Conservation (phyloP, 2,329 filamentous ascomycete genomes). For the Xylaria polymorpha region DNA sequence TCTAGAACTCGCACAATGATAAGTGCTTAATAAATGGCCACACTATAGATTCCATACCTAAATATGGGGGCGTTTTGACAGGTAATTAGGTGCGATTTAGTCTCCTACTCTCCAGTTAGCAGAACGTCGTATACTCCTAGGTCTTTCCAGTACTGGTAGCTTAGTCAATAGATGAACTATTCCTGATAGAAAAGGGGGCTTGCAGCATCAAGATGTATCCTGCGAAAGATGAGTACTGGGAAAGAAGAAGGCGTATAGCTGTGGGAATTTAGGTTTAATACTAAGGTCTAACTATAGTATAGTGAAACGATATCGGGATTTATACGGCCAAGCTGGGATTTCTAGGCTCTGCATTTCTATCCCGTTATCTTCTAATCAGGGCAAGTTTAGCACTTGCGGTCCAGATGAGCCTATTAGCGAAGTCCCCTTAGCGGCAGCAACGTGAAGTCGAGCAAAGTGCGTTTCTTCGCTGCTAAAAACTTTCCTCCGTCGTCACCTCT, state of each 20-base stretch:
- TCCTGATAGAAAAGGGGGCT: not conserved
- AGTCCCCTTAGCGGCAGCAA: not conserved
- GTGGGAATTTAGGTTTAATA: not conserved
- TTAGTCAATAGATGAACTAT: not conserved
- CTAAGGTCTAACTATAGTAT: not conserved
- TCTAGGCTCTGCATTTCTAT: not conserved
- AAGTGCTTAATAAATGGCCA: not conserved
- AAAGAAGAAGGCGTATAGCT: not conserved
- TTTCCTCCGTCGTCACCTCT: no score
- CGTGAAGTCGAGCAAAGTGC: slow-evolving; percentile 14
- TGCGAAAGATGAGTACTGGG: no score
- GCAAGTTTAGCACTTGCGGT: not conserved
- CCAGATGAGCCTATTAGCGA: not conserved
- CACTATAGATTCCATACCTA: not conserved
- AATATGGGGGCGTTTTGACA: no score
- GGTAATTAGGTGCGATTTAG: no score
- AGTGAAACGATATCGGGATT: not conserved
- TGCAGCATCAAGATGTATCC: no score
- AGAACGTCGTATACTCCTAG: not conserved
- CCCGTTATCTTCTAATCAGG: not conserved
- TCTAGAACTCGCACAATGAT: not conserved
- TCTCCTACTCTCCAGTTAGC: not conserved
- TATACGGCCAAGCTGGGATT: not conserved
- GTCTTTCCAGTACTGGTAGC: not conserved
- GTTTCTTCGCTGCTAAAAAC: not conserved